Percentiles rank a stretch among this genome's conserved stretches.
Conservation (phyloP, 2,329 filamentous ascomycete genomes). For the Cytospora chrysosperma region DNA sequence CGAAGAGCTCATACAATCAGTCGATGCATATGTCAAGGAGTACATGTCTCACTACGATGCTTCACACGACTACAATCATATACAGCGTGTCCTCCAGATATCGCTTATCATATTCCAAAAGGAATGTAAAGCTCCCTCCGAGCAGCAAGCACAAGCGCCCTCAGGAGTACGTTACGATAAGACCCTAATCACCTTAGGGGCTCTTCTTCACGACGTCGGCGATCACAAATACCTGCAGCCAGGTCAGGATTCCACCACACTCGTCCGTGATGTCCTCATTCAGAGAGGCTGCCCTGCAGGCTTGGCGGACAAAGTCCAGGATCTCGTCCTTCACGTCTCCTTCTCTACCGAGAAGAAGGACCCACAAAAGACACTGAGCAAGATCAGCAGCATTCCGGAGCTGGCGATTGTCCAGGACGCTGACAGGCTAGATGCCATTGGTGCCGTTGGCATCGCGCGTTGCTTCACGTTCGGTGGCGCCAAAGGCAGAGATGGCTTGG, state of each 20-base stretch:
- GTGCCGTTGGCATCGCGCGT: conserved; percentile 79
- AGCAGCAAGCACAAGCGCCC: conserved; percentile 16
- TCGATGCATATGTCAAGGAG: conserved; percentile 62
- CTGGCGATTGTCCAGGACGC: conserved; percentile 88
- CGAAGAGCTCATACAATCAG: conserved; percentile 46
- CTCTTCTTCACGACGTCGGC: conserved; percentile 83
- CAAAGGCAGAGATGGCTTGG: conserved; percentile 53
- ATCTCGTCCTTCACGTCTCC: conserved; percentile 74
- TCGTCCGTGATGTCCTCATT: conserved; percentile 55
- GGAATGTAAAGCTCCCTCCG: conserved; percentile 37
- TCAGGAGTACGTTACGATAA: conserved; percentile 40
- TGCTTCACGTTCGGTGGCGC: conserved; percentile 76
- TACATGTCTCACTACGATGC: conserved; percentile 80
- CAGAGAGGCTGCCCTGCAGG: conserved; percentile 55
- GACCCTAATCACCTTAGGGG: conserved; percentile 63
- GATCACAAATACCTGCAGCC: conserved; percentile 75
- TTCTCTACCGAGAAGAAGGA: conserved; percentile 73
- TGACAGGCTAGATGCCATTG: conserved; percentile 85
- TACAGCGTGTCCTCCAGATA: conserved; percentile 72
- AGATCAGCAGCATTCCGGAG: conserved; percentile 68
- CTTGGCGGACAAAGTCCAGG: conserved; percentile 67
- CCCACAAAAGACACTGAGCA: conserved; percentile 53
- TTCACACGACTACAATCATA: conserved; percentile 85
- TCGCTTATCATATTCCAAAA: conserved; percentile 61
- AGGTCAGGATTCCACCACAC: conserved; percentile 55